Base-by-base conservation (phyloP, 805 yeast species). In the Myxozyma kluyveri region DNA sequence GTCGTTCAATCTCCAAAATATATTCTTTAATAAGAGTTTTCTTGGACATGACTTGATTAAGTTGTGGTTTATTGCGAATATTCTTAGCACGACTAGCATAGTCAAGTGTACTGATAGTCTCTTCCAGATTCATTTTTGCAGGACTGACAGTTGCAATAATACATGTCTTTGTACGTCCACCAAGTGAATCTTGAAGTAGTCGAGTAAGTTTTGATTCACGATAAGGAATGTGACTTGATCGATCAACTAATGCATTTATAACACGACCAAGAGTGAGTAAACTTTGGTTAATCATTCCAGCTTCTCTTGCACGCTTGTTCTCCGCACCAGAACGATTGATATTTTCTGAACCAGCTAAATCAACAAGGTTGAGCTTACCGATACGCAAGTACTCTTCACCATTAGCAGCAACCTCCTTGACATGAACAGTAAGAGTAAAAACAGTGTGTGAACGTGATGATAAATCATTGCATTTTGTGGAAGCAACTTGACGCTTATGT, bases 321-420 rank as follows among this genome's bases (percentile, higher is more conserved):
- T 80, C 75, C 0, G 97, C 96, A 2, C 99, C 99, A 0, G 96
- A 86, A 62, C 88, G 74, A 57, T 75, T 79, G 48, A 91, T 84
- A 65, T 90, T 90, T 67, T 91, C 99, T 3, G 96, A 86, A 0
- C 99, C 98, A 0, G 98, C 99, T 58, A 91, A 74, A 71, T 91
- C 98, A 4, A 91, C 98, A 21, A 89, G 71, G 64, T 89, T 88
- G 65, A 88, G 76, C 63, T 87, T 88, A 4, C 88, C 83, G 37
- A 74, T 69, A 57, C 81, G 71, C 54, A 76, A 75, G 22, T 72
- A 60, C 50, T 79, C 82, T 61, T 78, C 79, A 3, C 76, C 76
- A 2, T 78, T 75, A 1, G 72, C 63, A 1, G 77, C 72, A 44
- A 74, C 74, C 56, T 75, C 77, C 48, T 77, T 80, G 59, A 84